These are phyloP conservation scores for Glaciozyma antarctica DNA, from an alignment of 768 basidiomycete species.

Conservation along the genomic window DNA sequence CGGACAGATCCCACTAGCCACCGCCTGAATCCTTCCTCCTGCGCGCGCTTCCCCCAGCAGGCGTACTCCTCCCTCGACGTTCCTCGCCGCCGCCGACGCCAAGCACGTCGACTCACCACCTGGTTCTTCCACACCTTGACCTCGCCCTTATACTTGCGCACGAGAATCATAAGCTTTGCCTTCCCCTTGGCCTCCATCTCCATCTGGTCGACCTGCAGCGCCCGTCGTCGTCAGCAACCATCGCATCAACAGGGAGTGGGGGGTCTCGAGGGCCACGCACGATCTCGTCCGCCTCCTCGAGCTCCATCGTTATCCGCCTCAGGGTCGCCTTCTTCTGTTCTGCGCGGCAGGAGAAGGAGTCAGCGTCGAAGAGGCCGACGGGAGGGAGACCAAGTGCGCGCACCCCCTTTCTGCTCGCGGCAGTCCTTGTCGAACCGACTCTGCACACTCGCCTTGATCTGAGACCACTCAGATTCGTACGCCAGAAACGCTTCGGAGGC, in stretches of 20 bases:
- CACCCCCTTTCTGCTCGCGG: slow-evolving; percentile 39
- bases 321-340: slow-evolving; percentile 41
- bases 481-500: no score
- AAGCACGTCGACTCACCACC: slow-evolving; percentile 5
- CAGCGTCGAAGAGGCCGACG: neutral
- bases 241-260: neutral
- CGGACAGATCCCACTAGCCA: neutral
- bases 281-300: slow-evolving; percentile 45
- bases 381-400: slow-evolving; percentile 8
- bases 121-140: slow-evolving; percentile 11
- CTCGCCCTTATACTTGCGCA: slow-evolving; percentile 4
- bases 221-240: neutral
- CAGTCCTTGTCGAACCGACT: slow-evolving; percentile 39
- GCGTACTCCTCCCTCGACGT: neutral
- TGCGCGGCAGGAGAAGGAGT: slow-evolving; percentile 10
- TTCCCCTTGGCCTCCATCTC: slow-evolving; percentile 24
- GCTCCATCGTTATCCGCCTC: slow-evolving; percentile 38
- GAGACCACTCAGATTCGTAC: slow-evolving; percentile 41
- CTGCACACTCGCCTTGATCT: slow-evolving; percentile 36
- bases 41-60: neutral
- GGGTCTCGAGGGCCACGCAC: slow-evolving; percentile 32
- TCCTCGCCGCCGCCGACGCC: neutral
- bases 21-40: neutral
- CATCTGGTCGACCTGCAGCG: slow-evolving; percentile 20
- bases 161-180: slow-evolving; percentile 13